Base-by-base conservation (phyloP, 805 yeast species). In the Zygoascus ofunaensis region DNA sequence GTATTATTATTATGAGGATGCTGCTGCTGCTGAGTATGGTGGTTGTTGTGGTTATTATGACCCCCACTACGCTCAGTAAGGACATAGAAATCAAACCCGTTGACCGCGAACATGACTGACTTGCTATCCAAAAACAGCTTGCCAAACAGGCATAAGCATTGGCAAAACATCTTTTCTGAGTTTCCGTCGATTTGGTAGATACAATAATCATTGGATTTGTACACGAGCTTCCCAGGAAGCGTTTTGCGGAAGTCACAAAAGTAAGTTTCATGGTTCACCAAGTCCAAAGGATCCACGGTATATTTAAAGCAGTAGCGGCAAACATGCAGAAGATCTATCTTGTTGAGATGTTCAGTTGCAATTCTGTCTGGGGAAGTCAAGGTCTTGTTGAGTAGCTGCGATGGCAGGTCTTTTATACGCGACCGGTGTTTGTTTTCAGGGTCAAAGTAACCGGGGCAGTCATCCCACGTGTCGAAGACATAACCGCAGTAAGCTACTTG, bases 231-330 rank as follows among this genome's bases (percentile, higher is more conserved):
- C 0, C 98, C 98, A 0, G 83, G 86, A 14, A 61, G 68, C 34
- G 48, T 57, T 15, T 41, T 39, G 15, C 35, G 37, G 42, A 44
- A 55, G 8, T 52, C 47, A 48, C 67, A 63, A 7, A 41, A 10
- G 12, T 12, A 12, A 2, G 39, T 36, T 41, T 43, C 43, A 55
- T 92, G 98, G 2, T 52, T 50, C 1, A 59, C 64, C 60, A 84
- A 68, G 2, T 69, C 71, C 0, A 53, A 55, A 8, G 57, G 60
- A 4, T 57, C 54, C 23, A 75, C 73, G 0, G 94, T 71, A 59
- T 90, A 90, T 54, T 84, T 82, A 71, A 92, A 87, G 62, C 98
- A 92, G 43, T 65, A 69, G 37, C 80, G 84, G 63, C 98, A 92
- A 1, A 92, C 79, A 55, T 67, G 73, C 14, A 92, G 67, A 33